phyloP scores from a whole-genome alignment of 768 basidiomycete species.

The Leccinum barrowsii region DNA sequence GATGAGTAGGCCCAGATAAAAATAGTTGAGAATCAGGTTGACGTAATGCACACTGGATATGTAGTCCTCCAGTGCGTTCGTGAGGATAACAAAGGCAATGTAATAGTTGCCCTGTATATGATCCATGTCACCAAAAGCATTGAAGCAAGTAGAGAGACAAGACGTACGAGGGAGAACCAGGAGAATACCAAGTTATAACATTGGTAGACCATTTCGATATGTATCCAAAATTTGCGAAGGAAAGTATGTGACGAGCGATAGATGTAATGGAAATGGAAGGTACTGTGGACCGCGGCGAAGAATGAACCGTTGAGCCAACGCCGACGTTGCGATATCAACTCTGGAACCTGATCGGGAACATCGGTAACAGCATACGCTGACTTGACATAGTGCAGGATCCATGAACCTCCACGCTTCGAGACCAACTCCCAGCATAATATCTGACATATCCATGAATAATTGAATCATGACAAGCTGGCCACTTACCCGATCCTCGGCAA shows the following conservation, averaged over 20 bases:
- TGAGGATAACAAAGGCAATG: constrained; percentile 81
- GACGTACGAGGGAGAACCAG: constrained; percentile 78
- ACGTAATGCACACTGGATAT: constrained; percentile 62
- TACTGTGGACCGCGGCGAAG: constrained; percentile 93
- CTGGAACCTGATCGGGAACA: constrained; percentile 92
- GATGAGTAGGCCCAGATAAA: constrained; percentile 83
- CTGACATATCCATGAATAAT: constrained; percentile 33
- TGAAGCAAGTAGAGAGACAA: not conserved
- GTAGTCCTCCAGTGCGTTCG: constrained; percentile 63
- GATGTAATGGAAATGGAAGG: constrained; percentile 91
- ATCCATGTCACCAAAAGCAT: not conserved
- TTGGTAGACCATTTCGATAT: constrained; percentile 91
- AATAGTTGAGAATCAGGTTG: constrained; percentile 79
- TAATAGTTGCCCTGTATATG: constrained; percentile 75
- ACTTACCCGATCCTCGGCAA: constrained; percentile 80
- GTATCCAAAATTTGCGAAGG: constrained; percentile 88
- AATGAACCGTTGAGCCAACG: constrained; percentile 98
- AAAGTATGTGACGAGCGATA: constrained; percentile 86
- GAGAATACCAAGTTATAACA: constrained; percentile 87
- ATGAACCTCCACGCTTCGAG: constrained; percentile 84
- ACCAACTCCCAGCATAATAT: constrained; percentile 98
- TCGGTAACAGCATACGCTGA: constrained; percentile 91
- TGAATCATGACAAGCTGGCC: not conserved
- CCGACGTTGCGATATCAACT: constrained; percentile 90
- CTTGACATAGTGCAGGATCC: constrained; percentile 96